A percentile compares a stretch with the other conserved stretches of the same genome.
These are phyloP conservation scores for Amylocarpus encephaloides DNA, from an alignment of 2,329 filamentous ascomycete genomes.

Conservation along the genomic window DNA sequence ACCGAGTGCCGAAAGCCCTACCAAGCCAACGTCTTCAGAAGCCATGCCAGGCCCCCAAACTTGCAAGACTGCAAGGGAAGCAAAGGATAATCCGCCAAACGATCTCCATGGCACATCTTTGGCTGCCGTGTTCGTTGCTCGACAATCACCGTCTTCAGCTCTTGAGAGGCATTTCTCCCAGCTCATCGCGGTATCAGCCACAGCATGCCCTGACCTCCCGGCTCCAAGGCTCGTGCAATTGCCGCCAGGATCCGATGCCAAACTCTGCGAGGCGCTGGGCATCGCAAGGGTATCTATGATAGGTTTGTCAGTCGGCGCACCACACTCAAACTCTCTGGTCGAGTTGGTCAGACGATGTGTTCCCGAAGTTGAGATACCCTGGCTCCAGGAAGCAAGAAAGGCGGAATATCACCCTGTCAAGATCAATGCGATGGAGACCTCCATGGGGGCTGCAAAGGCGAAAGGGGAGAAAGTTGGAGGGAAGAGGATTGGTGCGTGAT, in stretches of 20 bases:
- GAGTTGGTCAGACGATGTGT: conserved; percentile 50
- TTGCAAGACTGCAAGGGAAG: background rate
- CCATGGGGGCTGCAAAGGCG: conserved; percentile 13
- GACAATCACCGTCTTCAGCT: conserved; percentile 49
- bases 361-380: conserved; percentile 45
- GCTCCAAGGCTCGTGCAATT: conserved; percentile 55
- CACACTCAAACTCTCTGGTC: conserved; percentile 49
- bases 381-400: conserved; percentile 43
- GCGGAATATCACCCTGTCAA: conserved; percentile 41
- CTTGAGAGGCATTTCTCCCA: conserved; percentile 56
- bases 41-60: background rate
- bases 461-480: background rate
- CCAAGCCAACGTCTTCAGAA: background rate
- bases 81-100: background rate
- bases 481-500: no score
- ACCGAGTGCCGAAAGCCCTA: background rate
- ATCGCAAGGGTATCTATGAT: conserved; percentile 61
- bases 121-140: conserved; percentile 50
- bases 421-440: conserved; percentile 40
- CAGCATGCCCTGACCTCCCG: conserved; percentile 32
- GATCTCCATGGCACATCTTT: conserved; percentile 13
- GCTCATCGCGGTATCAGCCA: conserved; percentile 46
- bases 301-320: conserved; percentile 50
- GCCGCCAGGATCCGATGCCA: conserved; percentile 51
- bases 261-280: conserved; percentile 50